Evolutionary conservation across 2,329 filamentous ascomycete genomes (phyloP).

Genomic region (Spiromastix sp.): DNA sequence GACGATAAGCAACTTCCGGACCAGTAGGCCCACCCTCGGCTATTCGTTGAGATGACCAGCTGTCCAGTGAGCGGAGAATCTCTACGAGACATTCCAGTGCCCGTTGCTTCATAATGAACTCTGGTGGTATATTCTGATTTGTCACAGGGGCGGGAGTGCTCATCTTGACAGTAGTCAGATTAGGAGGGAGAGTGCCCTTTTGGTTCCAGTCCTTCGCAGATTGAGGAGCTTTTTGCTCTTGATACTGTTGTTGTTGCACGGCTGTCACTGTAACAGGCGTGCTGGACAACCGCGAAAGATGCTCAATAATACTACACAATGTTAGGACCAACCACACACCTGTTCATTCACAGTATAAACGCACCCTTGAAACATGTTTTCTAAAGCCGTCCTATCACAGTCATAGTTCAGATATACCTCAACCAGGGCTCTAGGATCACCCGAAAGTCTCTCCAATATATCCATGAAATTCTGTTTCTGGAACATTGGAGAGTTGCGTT

Average conservation of each 20-base stretch:
- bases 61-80: constrained; percentile 77
- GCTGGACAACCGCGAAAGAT: constrained; percentile 78
- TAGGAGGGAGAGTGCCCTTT: constrained; percentile 74
- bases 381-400: constrained; percentile 80
- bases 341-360: constrained; percentile 7
- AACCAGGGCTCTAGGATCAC: constrained; percentile 78
- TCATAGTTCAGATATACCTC: constrained; percentile 98
- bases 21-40: constrained; percentile 31
- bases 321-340: constrained; percentile 8
- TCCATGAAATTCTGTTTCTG: constrained; percentile 90
- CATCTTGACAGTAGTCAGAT: constrained; percentile 71
- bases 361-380: constrained; percentile 84
- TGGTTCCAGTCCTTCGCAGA: constrained; percentile 71
- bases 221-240: constrained; percentile 57
- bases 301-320: constrained; percentile 64
- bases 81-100: constrained; percentile 83
- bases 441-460: constrained; percentile 72
- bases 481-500: constrained; percentile 71
- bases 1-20: constrained; percentile 22
- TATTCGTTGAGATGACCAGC: constrained; percentile 70
- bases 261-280: constrained; percentile 64
- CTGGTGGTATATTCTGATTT: constrained; percentile 62
- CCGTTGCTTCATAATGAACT: constrained; percentile 84
- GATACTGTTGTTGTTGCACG: constrained; percentile 73
- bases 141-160: constrained; percentile 37